Base-by-base conservation (phyloP, 768 basidiomycete genomes). In the Tephrocybe sp. region DNA sequence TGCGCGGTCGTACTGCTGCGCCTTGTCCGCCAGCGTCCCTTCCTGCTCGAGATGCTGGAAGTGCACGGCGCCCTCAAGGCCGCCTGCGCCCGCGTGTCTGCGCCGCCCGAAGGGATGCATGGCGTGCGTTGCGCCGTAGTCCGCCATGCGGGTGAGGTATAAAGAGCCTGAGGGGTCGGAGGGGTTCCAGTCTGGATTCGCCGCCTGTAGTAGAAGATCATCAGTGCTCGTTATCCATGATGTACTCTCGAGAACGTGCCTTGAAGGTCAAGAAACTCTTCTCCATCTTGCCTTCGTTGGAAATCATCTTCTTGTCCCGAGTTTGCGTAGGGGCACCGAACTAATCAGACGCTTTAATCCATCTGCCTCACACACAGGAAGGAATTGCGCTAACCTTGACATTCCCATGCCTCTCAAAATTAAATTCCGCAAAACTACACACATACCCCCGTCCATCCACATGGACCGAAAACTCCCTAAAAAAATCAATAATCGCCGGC, bases 201-300 rank as follows among this genome's bases (percentile, higher is more conserved):
- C 88, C 35, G 92, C 92, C 84, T 87, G 56, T 26, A 27, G 40
- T 8, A 32, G 27, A n/a, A 4, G 30, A 32, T 58, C 28, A 25
- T 34, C 19, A 44, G 45, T 12, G 42, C 13, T 21, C 26, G 15
- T 25, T n/a, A 1, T 42, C 15, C 25, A 41, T 35, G 15, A 16
- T 39, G 19, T 44, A 24, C 25, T 16, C 25, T 5, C 8, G 30
- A n/a, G n/a, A n/a, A 43, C 63, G 36, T 35, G 83, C 86, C 72
- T 95, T 96, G 77, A 97, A 97, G 62, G 89, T 92, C 26, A 96
- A 73, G 72, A 97, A 91, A 66, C 89, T 92, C 73, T 98, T 97
- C 76, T 99, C 97, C 95, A 99, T 98, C 78, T 99, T 99, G 28
- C 92, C 92, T 57, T 96, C 89, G 53, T 89, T 90, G 4, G 89